These are phyloP conservation scores for Clitocybe nebularis DNA, from an alignment of 1,284 basidiomycete genomes.

Conservation along the genomic window DNA sequence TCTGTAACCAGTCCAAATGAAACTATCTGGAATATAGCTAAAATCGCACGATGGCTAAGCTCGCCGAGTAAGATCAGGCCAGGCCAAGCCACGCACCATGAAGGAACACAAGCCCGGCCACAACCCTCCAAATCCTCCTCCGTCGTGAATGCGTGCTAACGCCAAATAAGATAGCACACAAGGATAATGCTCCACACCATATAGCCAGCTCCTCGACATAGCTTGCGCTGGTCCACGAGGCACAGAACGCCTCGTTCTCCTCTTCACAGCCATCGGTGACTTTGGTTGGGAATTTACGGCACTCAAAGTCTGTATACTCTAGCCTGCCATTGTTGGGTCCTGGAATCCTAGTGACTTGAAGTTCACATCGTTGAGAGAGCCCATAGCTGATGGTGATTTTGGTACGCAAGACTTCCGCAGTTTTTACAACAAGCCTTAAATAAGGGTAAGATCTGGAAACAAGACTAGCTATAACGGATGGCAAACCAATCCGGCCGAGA, in stretches of 20 bases:
- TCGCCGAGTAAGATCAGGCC: not conserved
- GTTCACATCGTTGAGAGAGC: constrained; percentile 54
- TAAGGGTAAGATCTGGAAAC: constrained; percentile 8
- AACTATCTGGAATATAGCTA: constrained; percentile 58
- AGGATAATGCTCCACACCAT: constrained; percentile 57
- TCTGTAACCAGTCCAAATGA: constrained; percentile 67
- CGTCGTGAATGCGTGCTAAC: constrained; percentile 68
- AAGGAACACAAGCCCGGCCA: constrained; percentile 57
- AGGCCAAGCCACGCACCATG: constrained; percentile 41
- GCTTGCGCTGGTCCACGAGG: constrained; percentile 65
- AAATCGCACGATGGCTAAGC: constrained; percentile 1
- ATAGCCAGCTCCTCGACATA: constrained; percentile 60
- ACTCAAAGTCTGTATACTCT: constrained; percentile 54
- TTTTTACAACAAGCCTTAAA: constrained; percentile 56
- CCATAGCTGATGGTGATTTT: constrained; percentile 55
- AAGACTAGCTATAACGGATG: not conserved
- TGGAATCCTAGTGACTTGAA: constrained; percentile 45
- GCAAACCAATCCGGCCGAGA: constrained; percentile 61
- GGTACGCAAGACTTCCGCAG: constrained; percentile 42
- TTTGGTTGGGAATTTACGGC: constrained; percentile 61
- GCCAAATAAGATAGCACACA: constrained; percentile 59
- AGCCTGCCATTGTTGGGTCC: constrained; percentile 39
- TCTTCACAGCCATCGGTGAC: constrained; percentile 59
- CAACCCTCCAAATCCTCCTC: constrained; percentile 69
- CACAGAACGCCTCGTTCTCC: constrained; percentile 58